Conservation (phyloP, 2,329 filamentous ascomycete species). For the Exophiala lecanii-corni region DNA sequence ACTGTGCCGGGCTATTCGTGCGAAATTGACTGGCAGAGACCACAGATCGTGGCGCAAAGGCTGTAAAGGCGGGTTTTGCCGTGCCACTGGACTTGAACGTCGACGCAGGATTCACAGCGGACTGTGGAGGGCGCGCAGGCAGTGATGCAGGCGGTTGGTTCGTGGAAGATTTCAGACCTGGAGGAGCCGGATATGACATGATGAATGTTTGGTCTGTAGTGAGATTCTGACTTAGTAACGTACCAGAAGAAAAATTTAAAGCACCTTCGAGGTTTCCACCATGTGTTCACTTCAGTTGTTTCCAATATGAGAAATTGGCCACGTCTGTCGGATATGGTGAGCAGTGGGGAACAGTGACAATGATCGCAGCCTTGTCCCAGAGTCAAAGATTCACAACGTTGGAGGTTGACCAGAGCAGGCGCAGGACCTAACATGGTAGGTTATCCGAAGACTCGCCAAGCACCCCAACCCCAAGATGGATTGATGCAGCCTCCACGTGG, state of each 20-base stretch:
- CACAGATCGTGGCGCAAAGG: constrained; percentile 59
- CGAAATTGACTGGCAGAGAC: constrained; percentile 39
- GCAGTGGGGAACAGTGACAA: too few species aligned
- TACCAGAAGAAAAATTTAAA: constrained; percentile 10
- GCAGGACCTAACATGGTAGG: too few species aligned
- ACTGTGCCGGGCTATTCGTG: constrained; percentile 33
- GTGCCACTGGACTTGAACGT: constrained; percentile 51
- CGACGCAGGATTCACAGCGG: constrained; percentile 38
- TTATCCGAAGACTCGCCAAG: too few species aligned
- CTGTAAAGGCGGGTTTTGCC: constrained; percentile 42
- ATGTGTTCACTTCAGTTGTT: too few species aligned
- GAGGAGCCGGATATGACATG: constrained; percentile 84
- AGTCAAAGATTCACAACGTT: too few species aligned
- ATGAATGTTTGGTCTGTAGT: constrained; percentile 44
- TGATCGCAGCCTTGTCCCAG: too few species aligned
- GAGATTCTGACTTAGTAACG: constrained; percentile 17
- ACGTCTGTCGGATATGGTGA: too few species aligned
- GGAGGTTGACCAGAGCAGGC: too few species aligned
- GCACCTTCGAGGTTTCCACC: too few species aligned
- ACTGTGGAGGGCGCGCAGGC: constrained; percentile 70
- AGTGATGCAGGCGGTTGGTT: constrained; percentile 56
- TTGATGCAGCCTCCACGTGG: too few species aligned
- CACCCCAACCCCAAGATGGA: too few species aligned
- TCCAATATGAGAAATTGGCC: too few species aligned
- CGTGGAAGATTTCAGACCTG: constrained; percentile 56